phyloP scores from a whole-genome alignment of 441 rosid genomes.

The Biscutella auriculata region DNA sequence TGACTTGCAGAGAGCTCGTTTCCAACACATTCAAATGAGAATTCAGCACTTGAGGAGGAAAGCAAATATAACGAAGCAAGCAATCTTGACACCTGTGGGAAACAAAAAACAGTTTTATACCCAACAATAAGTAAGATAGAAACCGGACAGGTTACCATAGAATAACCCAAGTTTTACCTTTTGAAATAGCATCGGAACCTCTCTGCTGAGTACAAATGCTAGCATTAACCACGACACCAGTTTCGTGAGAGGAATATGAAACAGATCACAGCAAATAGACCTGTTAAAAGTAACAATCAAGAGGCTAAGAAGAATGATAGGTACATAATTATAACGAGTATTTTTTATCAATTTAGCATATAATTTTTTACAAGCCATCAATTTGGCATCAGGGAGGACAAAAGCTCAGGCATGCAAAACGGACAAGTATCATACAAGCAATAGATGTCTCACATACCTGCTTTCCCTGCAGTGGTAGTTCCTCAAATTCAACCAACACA shows the following conservation, averaged over 20 bases:
- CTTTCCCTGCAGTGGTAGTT: constrained; percentile 31
- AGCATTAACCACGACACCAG: constrained; percentile 54
- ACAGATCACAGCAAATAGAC: constrained; percentile 52
- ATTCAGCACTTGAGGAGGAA: constrained; percentile 43
- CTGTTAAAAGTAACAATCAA: constrained; percentile 31
- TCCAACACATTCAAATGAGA: constrained; percentile 32
- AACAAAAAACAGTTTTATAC: constrained; percentile 13
- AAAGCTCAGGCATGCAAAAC: constrained; percentile 1
- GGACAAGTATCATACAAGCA: background rate
- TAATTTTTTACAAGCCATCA: background rate
- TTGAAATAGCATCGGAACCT: constrained; percentile 61
- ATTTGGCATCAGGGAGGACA: background rate
- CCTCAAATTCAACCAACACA: constrained; percentile 59
- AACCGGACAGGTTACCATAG: background rate
- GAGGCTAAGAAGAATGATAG: constrained; percentile 8
- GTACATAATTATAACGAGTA: background rate
- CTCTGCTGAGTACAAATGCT: constrained; percentile 73
- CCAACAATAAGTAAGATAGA: background rate
- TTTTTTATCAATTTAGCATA: constrained; percentile 8
- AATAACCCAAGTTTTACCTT: constrained; percentile 42
- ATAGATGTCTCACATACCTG: constrained; percentile 36
- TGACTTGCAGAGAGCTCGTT: constrained; percentile 58
- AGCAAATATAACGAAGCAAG: constrained; percentile 52
- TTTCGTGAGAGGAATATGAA: constrained; percentile 37
- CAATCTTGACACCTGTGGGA: constrained; percentile 65